Conservation (phyloP, 768 basidiomycete species). For the Podaxis pistillaris region DNA sequence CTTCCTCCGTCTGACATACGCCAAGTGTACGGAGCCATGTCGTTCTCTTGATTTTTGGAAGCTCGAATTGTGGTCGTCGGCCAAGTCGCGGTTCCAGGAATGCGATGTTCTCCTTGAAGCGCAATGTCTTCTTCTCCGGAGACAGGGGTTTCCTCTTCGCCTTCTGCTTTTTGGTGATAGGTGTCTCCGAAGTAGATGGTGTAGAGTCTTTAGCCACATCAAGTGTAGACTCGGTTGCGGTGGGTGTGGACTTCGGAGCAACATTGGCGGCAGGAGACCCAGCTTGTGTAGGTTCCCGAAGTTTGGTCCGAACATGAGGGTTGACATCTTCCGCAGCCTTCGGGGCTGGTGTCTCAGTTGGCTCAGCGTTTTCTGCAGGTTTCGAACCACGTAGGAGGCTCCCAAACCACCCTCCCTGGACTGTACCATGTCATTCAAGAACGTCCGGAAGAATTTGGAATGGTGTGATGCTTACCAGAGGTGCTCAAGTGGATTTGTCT, state of each 20-base stretch:
- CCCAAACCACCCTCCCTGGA: background rate
- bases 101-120: slow-evolving; percentile 33
- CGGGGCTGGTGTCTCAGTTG: background rate
- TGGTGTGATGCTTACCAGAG: background rate
- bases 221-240: background rate
- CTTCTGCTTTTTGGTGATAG: slow-evolving; percentile 2
- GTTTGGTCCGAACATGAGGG: background rate
- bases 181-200: slow-evolving; percentile 7
- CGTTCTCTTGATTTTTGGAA: slow-evolving; percentile 38
- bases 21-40: slow-evolving; percentile 52
- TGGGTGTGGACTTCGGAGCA: background rate
- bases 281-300: background rate
- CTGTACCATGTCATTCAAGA: background rate
- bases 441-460: background rate
- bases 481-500: background rate
- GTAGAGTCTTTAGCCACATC: background rate
- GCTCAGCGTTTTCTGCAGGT: background rate
- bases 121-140: slow-evolving; percentile 26
- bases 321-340: background rate
- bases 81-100: slow-evolving; percentile 41
- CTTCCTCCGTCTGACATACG: slow-evolving; percentile 46
- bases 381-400: slow-evolving; percentile 1
- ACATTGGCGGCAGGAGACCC: background rate
- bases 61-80: slow-evolving; percentile 30
- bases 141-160: slow-evolving; percentile 25